These are phyloP conservation scores for Acarospora socialis DNA, from an alignment of 2,329 filamentous ascomycete species.

Conservation along the genomic window DNA sequence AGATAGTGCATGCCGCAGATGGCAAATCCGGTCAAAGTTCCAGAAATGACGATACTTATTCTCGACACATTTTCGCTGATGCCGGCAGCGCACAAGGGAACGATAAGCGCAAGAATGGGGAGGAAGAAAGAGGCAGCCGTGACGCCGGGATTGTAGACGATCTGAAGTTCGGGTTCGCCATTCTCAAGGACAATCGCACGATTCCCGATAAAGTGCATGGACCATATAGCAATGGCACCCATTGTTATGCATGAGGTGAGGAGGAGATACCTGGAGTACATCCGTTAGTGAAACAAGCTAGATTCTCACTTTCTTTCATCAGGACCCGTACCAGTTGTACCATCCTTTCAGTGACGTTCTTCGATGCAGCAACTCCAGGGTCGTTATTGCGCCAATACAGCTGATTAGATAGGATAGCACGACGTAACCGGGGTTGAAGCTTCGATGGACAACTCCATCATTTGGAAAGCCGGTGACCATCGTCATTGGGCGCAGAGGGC, in stretches of 20 bases:
- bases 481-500: no score
- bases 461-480: no score
- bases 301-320: not conserved
- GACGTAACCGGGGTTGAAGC: slow-evolving; percentile 47
- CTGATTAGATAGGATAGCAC: slow-evolving; percentile 56
- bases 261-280: slow-evolving; percentile 41
- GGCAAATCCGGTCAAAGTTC: slow-evolving; percentile 54
- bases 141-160: slow-evolving; percentile 56
- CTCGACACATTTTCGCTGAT: slow-evolving; percentile 43
- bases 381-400: slow-evolving; percentile 61
- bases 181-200: slow-evolving; percentile 56
- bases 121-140: slow-evolving; percentile 67
- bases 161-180: slow-evolving; percentile 48
- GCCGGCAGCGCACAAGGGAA: slow-evolving; percentile 57
- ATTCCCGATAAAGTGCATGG: slow-evolving; percentile 74
- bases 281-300: not conserved
- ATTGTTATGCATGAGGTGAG: slow-evolving; percentile 51
- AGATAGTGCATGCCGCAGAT: slow-evolving; percentile 79
- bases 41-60: slow-evolving; percentile 46
- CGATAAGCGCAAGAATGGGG: slow-evolving; percentile 59
- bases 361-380: slow-evolving; percentile 67
- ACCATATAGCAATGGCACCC: slow-evolving; percentile 61
- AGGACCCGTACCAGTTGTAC: slow-evolving; percentile 48
- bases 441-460: slow-evolving; percentile 36
- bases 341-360: slow-evolving; percentile 54